These are phyloP conservation scores for Nitzschia sp. DNA, from an alignment of 108 stramenopile genomes.

Conservation along the genomic window DNA sequence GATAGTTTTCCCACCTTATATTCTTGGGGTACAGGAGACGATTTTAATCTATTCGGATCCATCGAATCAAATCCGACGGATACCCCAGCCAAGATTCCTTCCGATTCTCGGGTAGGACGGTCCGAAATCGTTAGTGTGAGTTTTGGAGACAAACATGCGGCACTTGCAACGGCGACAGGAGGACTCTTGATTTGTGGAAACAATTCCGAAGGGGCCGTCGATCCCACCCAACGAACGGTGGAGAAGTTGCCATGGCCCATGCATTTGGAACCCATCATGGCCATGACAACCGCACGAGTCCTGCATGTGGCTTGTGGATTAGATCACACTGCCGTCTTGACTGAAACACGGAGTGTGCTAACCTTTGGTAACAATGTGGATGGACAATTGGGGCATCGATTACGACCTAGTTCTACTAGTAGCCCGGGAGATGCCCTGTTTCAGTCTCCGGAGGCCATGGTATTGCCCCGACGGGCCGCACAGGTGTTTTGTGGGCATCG, in stretches of 20 bases:
- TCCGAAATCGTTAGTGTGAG: constrained; percentile 45
- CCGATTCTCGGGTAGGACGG: constrained; percentile 48
- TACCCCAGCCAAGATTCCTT: not conserved
- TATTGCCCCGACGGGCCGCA: constrained; percentile 45
- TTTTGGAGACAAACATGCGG: constrained; percentile 49
- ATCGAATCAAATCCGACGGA: not conserved
- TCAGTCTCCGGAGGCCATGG: constrained; percentile 28
- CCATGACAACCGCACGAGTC: constrained; percentile 32
- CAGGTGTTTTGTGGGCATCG: constrained; percentile 59
- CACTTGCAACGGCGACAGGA: constrained; percentile 55
- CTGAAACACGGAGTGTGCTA: constrained; percentile 60
- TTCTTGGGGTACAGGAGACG: not conserved
- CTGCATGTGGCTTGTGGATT: constrained; percentile 62
- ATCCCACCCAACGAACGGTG: constrained; percentile 43
- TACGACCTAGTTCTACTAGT: constrained; percentile 1
- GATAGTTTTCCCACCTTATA: not conserved
- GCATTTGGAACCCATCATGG: constrained; percentile 43
- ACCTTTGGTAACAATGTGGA: constrained; percentile 67
- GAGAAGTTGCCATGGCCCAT: constrained; percentile 31
- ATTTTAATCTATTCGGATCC: not conserved
- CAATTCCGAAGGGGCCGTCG: constrained; percentile 63
- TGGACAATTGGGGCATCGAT: constrained; percentile 71
- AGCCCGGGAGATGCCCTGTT: constrained; percentile 23
- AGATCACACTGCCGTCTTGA: constrained; percentile 72
- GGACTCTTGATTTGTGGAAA: constrained; percentile 51